Evolutionary conservation across 768 basidiomycete species (phyloP).

Genomic region (Collybia mongolica): DNA sequence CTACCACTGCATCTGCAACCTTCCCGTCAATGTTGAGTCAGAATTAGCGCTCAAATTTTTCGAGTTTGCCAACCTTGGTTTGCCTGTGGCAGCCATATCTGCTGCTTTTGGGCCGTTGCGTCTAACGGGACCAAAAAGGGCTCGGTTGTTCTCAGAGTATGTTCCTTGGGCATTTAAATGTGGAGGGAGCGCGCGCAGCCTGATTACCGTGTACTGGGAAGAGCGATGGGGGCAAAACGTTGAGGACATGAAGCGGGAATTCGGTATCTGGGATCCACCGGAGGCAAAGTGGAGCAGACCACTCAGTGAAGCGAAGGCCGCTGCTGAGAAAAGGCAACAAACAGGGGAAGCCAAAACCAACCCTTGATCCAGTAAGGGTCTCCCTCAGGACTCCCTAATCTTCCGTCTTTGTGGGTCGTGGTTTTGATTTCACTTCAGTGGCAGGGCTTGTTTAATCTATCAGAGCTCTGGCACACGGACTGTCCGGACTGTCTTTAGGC

Average conservation of each 20-base stretch:
- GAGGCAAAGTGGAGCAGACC: constrained; percentile 67
- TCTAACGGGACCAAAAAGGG: constrained; percentile 53
- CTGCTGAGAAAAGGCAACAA: constrained; percentile 32
- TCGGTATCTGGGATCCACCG: constrained; percentile 86
- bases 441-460: no score
- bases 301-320: constrained; percentile 58
- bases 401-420: no score
- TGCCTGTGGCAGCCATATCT: constrained; percentile 85
- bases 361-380: no score
- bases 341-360: no score
- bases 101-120: constrained; percentile 79
- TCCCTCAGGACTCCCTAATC: no score
- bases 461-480: no score
- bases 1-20: constrained; percentile 87
- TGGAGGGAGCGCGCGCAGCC: constrained; percentile 68
- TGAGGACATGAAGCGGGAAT: constrained; percentile 78
- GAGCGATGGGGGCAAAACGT: constrained; percentile 86
- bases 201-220: constrained; percentile 97
- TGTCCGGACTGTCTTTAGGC: no score
- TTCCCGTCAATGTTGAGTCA: constrained; percentile 87
- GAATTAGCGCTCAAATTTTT: constrained; percentile 95
- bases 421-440: no score
- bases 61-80: constrained; percentile 87
- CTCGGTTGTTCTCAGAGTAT: constrained; percentile 72
- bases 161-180: constrained; percentile 91